Base-by-base conservation (phyloP, 805 yeast species). In the Candida schatavii region DNA sequence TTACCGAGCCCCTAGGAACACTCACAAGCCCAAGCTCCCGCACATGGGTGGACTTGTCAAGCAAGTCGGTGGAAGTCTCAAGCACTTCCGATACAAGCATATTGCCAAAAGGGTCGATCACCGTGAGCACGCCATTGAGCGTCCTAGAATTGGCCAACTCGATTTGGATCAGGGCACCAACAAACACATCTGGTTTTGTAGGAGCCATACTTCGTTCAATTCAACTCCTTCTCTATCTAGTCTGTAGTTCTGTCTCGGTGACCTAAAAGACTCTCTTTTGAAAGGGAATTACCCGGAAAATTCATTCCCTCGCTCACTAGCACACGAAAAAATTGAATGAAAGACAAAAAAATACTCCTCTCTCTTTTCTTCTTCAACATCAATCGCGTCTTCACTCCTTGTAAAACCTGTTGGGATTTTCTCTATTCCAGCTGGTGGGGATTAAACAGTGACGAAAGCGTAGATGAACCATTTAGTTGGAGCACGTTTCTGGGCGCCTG, bases 11-110 rank as follows among this genome's bases (percentile, higher is more conserved):
- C 39, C 64, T 59, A 0, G 80, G 81, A 2, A 78, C 68, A 48
- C 82, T 76, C n/a, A 78, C 80, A 7, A 78, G 54, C 0, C 83
- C 83, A 31, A 77, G 50, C 35, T 66, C 67, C 46, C 83, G 61
- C 21, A 45, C 39, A 41, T 62, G 68, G 11, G 42, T 46, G 3
- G 46, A 36, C 2, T 47, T 39, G 35, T 58, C 47, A 15, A 66
- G 39, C 34, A 45, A 52, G 42, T 65, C 71, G 3, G 29, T 40
- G 1, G 68, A 57, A 11, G 56, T 59, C 43, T 70, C 75, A 36
- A 41, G 51, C 5, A 60, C 65, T 40, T 66, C 58, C n/a, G 64
- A 54, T 37, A 70, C 40, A 10, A 70, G 52, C 35, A 70, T 43
- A 46, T 70, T 68, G 3, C 75, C 75, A 51, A 67, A 70, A 1